Evolutionary conservation across 306 rosid species (phyloP), one percentile per base, ranked within the genome.

Genomic region (Corylus heterophylla): DNA sequence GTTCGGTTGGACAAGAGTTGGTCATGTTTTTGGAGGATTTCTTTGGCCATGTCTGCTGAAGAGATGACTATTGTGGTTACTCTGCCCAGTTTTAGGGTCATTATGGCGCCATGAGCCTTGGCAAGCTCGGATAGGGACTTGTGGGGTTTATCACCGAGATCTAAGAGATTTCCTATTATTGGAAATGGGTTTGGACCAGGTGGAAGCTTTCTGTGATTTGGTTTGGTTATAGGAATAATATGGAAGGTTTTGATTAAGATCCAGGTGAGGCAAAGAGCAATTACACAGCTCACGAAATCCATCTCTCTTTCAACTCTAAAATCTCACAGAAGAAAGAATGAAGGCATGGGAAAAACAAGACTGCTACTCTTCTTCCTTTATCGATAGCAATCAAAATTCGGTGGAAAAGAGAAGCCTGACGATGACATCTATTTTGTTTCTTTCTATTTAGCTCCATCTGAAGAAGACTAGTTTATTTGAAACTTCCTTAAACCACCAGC

Each of bases 111-210:
- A 18, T 86, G 73, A 20, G 0, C 71, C 2, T 79, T 50, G 62
- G 90, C 83, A 7, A 86, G 88, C 0, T 11, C 42, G 56, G 92
- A 75, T 8, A 89, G 12, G 8, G 87, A 74, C 59, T 85, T 74
- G 55, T 91, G 92, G 0, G 89, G 92, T 29, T 86, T 89, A 31
- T 66, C 22, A 1, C 93, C 91, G 2, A 89, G 78, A 20, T 85
- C 83, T 25, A 82, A 68, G 29, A 92, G 84, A 74, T 89, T 92
- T 9, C 94, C 94, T 0, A 92, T 29, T 2, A 89, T 3, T 1
- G 87, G 90, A 4, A 79, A 12, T 0, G 85, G 88, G 2, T 3
- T 13, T 1, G 92, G 93, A 2, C 92, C 88, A 4, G 92, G 92
- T 20, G 92, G 93, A n/a, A 84, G 87, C 18, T 74, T 78, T 1